phyloP scores from a whole-genome alignment of 2,329 filamentous ascomycete genomes.

The Aspergillus novoparasiticus region DNA sequence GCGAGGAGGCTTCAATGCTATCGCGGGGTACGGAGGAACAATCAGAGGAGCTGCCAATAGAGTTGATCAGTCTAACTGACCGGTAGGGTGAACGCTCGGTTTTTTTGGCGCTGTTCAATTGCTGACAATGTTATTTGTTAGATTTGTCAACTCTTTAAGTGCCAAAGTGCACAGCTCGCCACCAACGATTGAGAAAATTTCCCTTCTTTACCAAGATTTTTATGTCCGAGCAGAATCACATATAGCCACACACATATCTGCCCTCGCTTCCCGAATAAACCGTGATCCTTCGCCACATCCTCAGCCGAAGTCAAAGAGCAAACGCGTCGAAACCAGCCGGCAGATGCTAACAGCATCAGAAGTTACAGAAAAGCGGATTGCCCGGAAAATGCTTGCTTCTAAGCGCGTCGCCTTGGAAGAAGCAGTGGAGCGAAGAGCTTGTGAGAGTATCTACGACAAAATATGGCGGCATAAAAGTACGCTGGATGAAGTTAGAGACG shows the following conservation, averaged over 20 bases:
- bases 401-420: conserved; percentile 82
- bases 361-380: conserved; percentile 75
- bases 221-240: conserved; percentile 79
- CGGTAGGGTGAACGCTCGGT: conserved; percentile 56
- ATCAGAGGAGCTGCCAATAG: conserved; percentile 88
- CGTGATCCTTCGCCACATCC: conserved; percentile 64
- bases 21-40: conserved; percentile 59
- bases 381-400: conserved; percentile 74
- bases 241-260: conserved; percentile 83
- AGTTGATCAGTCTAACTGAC: conserved; percentile 86
- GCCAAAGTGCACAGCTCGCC: conserved; percentile 85
- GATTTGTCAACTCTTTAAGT: conserved; percentile 87
- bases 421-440: conserved; percentile 82
- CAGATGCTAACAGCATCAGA: conserved; percentile 92
- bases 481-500: conserved; percentile 91
- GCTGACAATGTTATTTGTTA: conserved; percentile 39
- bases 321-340: conserved; percentile 54
- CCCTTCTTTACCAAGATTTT: conserved; percentile 91
- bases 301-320: conserved; percentile 58
- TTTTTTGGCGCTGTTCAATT: not conserved
- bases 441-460: conserved; percentile 80
- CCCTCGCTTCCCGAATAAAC: conserved; percentile 73
- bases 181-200: conserved; percentile 78
- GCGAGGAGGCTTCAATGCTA: conserved; percentile 37
- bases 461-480: conserved; percentile 91